Evolutionary conservation across 257 asterid genomes (phyloP).

Genomic region (Osmanthus fragrans): DNA sequence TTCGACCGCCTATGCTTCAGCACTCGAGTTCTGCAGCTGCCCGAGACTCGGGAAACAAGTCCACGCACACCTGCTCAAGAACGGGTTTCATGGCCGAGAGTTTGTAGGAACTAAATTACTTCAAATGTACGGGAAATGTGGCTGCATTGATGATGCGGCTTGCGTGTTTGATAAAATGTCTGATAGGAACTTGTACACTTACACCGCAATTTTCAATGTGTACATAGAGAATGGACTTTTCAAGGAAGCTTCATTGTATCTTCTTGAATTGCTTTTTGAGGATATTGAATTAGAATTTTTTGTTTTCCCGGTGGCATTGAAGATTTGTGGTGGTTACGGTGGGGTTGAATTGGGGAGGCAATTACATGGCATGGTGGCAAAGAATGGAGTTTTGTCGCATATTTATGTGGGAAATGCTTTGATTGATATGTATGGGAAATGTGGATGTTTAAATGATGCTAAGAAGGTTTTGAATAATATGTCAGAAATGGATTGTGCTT

Average conservation of each 20-base stretch:
- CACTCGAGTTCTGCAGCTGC: slow-evolving; percentile 55
- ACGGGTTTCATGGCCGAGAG: slow-evolving; percentile 58
- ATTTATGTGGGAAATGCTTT: slow-evolving; percentile 68
- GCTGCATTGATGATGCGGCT: slow-evolving; percentile 34
- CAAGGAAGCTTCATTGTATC: slow-evolving; percentile 46
- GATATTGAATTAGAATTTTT: slow-evolving; percentile 69
- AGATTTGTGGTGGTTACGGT: slow-evolving; percentile 68
- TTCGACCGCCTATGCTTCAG: slow-evolving; percentile 55
- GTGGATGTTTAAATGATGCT: slow-evolving; percentile 56
- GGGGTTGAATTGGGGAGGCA: slow-evolving; percentile 68
- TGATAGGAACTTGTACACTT: slow-evolving; percentile 53
- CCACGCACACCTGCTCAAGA: slow-evolving; percentile 66
- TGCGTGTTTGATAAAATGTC: slow-evolving; percentile 66
- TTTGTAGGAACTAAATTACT: slow-evolving; percentile 63
- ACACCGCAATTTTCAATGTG: slow-evolving; percentile 48
- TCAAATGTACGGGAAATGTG: slow-evolving; percentile 52
- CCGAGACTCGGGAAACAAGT: slow-evolving; percentile 49
- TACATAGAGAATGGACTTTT: slow-evolving; percentile 41
- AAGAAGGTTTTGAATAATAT: slow-evolving; percentile 43
- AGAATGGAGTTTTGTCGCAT: slow-evolving; percentile 52
- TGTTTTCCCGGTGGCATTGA: slow-evolving; percentile 59
- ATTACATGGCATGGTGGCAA: slow-evolving; percentile 55
- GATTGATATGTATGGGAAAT: slow-evolving; percentile 81
- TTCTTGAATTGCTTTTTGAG: slow-evolving; percentile 42
- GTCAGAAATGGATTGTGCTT: slow-evolving; percentile 53